A percentile compares a stretch with the other conserved stretches of the same genome.
Conservation (phyloP, 345 rosid species). For the Mallotus nudiflorus region DNA sequence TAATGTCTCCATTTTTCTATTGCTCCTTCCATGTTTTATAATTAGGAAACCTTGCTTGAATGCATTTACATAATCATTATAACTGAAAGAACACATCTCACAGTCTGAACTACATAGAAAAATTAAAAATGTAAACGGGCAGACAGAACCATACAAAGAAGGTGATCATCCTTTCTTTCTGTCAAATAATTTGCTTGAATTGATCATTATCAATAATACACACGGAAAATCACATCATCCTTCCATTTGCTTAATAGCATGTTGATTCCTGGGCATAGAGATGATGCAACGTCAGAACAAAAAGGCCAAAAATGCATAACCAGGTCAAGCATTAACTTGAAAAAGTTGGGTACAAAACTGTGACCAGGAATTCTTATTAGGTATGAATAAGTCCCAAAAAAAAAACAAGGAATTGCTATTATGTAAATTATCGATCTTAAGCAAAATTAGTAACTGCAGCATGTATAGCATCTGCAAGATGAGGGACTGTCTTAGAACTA, state of each 20-base stretch:
- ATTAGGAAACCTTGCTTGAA: no score
- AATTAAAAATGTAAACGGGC: no score
- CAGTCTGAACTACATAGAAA: no score
- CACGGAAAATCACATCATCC: background rate
- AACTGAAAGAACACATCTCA: background rate
- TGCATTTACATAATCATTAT: background rate
- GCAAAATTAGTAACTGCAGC: slow-evolving; percentile 33
- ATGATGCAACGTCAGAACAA: background rate
- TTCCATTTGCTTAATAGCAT: background rate
- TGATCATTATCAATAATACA: background rate
- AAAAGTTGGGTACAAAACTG: background rate
- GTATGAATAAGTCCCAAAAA: no score
- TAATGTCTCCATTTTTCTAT: background rate
- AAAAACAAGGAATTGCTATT: no score
- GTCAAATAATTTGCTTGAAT: no score
- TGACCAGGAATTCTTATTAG: background rate
- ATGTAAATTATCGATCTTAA: background rate
- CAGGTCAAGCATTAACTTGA: background rate
- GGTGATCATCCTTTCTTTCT: no score
- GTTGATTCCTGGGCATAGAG: no score
- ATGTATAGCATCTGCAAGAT: slow-evolving; percentile 49
- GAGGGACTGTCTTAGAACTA: slow-evolving; percentile 39
- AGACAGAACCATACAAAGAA: no score
- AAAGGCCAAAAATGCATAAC: background rate
- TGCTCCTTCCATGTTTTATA: background rate